These are phyloP conservation scores for Diutina pseudorugosa DNA, from an alignment of 1,139 yeast species.

Conservation along the genomic window DNA sequence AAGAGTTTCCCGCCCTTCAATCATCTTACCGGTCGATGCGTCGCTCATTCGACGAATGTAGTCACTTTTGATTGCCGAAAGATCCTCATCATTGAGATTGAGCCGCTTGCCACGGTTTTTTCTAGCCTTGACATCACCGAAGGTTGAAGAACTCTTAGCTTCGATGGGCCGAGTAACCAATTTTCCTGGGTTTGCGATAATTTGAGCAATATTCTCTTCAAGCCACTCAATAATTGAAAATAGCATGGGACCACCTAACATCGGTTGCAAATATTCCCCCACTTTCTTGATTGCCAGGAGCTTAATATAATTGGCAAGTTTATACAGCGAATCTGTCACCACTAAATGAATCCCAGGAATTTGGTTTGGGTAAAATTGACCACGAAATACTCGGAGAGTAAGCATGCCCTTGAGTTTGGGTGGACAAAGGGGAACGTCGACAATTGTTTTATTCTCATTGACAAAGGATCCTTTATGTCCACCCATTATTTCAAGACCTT, in stretches of 20 bases:
- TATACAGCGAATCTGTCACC: conserved; percentile 31
- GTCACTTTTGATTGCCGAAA: conserved; percentile 14
- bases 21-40: conserved; percentile 11
- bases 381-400: conserved; percentile 39
- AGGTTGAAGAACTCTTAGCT: not conserved
- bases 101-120: not conserved
- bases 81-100: conserved; percentile 9
- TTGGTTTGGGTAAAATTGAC: conserved; percentile 42
- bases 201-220: conserved; percentile 42
- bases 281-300: conserved; percentile 45
- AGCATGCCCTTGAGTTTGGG: conserved; percentile 22
- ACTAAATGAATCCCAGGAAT: conserved; percentile 53
- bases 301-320: conserved; percentile 66
- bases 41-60: conserved; percentile 12
- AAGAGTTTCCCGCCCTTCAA: conserved; percentile 33
- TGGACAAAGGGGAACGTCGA: conserved; percentile 21
- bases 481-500: conserved; percentile 48
- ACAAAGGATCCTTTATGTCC: conserved; percentile 13
- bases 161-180: not conserved
- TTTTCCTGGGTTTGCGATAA: conserved; percentile 61
- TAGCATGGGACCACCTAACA: conserved; percentile 58
- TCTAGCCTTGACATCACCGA: not conserved
- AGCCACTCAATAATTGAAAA: conserved; percentile 65
- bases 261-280: conserved; percentile 24
- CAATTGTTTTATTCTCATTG: conserved; percentile 15